Percentiles rank a stretch among this genome's conserved stretches.
These are phyloP conservation scores for Thecaphora frezii DNA, from an alignment of 1,284 basidiomycete species.

Conservation along the genomic window DNA sequence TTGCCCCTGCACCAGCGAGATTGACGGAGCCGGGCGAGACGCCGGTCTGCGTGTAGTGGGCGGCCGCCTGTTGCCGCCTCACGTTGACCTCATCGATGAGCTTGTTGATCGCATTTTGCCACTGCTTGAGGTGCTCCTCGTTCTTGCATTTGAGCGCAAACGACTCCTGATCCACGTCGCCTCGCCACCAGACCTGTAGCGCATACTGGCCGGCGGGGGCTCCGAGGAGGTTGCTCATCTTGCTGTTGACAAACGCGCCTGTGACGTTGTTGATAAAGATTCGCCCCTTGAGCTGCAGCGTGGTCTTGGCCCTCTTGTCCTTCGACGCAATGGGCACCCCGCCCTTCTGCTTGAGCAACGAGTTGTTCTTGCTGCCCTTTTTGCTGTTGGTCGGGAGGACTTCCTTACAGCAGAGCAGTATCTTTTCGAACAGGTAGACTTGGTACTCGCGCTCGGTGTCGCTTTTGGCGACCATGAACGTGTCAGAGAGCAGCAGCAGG, in stretches of 20 bases:
- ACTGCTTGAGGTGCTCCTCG: conserved; percentile 88
- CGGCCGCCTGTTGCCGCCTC: conserved; percentile 36
- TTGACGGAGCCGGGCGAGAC: conserved; percentile 24
- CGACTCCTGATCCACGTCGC: conserved; percentile 83
- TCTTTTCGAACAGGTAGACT: conserved; percentile 98
- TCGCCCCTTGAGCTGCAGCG: conserved; percentile 87
- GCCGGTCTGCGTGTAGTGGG: conserved; percentile 22
- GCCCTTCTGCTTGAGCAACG: conserved; percentile 46
- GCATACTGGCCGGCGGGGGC: conserved; percentile 55
- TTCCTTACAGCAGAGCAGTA: conserved; percentile 98
- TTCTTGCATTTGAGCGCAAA: conserved; percentile 90
- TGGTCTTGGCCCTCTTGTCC: conserved; percentile 63
- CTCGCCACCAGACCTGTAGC: conserved; percentile 87
- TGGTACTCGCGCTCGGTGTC: conserved; percentile 97
- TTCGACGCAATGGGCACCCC: conserved; percentile 5
- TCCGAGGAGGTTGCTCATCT: conserved; percentile 34
- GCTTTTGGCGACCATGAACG: conserved; percentile 93
- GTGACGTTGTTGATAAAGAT: conserved; percentile 98
- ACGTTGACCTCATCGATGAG: conserved; percentile 68
- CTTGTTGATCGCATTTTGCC: conserved; percentile 85
- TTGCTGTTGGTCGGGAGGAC: conserved; percentile 62
- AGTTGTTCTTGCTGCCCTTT: conserved; percentile 55
- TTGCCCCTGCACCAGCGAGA: conserved; percentile 43
- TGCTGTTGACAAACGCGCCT: conserved; percentile 65
- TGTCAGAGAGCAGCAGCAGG: conserved; percentile 85